These are phyloP conservation scores for Euphorbia corollata DNA, from an alignment of 441 rosid genomes.

Conservation along the genomic window DNA sequence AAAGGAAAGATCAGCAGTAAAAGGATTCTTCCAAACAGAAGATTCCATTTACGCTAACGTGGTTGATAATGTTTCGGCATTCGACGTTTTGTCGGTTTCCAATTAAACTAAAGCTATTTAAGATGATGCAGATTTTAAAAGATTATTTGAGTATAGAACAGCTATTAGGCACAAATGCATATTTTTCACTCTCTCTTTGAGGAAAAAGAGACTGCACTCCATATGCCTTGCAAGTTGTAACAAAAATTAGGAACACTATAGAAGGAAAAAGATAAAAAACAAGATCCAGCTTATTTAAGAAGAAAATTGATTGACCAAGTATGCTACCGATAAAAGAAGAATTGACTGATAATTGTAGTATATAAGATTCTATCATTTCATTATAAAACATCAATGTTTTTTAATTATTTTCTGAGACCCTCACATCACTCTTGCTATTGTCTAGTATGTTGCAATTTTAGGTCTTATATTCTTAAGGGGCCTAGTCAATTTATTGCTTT, in stretches of 20 bases:
- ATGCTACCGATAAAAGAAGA: background rate
- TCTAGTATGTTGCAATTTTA: background rate
- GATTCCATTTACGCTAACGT: background rate
- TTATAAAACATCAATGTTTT: background rate
- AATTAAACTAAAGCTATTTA: background rate
- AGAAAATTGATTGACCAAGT: background rate
- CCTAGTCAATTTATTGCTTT: background rate
- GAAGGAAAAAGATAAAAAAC: background rate
- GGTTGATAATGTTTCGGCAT: background rate
- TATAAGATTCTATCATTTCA: background rate
- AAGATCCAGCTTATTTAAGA: background rate
- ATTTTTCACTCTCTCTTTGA: background rate
- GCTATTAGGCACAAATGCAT: background rate
- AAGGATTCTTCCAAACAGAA: background rate
- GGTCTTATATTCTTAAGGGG: background rate
- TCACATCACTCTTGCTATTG: background rate
- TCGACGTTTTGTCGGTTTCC: background rate
- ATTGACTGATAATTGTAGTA: background rate
- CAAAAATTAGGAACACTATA: background rate
- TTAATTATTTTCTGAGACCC: background rate
- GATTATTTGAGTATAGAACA: background rate
- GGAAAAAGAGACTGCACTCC: background rate
- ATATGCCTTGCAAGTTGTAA: background rate
- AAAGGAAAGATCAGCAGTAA: background rate
- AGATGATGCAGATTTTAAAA: background rate